Percentiles rank a stretch among this genome's conserved stretches.
phyloP scores from a whole-genome alignment of 192 early-diverging fungal genomes.

The Coemansia asiatica region DNA sequence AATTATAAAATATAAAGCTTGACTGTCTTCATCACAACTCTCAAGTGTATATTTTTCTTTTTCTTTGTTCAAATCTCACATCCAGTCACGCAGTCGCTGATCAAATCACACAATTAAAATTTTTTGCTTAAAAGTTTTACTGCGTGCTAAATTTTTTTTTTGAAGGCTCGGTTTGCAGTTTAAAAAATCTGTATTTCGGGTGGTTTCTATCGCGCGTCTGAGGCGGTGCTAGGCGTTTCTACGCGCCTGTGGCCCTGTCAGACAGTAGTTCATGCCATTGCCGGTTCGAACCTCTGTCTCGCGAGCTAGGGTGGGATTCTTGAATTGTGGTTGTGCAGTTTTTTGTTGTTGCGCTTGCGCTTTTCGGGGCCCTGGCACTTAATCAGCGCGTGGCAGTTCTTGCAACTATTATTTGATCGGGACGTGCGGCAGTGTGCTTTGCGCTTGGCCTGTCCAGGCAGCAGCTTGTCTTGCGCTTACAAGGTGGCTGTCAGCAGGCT shows the following conservation, averaged over 20 bases:
- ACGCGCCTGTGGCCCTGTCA: not conserved
- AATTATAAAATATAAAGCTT: no score
- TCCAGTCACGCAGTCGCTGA: not conserved
- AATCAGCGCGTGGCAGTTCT: no score
- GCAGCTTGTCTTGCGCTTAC: not conserved
- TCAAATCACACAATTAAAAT: not conserved
- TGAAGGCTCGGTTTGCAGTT: constrained; percentile 1
- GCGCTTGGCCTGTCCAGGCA: not conserved
- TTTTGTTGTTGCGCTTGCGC: not conserved
- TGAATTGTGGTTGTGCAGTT: not conserved
- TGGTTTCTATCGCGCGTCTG: not conserved
- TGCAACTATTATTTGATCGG: not conserved
- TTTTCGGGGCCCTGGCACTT: no score
- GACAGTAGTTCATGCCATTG: not conserved
- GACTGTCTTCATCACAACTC: no score
- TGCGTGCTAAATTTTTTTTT: not conserved
- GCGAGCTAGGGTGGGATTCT: no score
- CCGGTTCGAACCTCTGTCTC: not conserved
- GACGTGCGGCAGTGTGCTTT: not conserved
- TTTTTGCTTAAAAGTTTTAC: not conserved
- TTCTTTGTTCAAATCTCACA: no score
- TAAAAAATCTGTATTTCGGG: not conserved
- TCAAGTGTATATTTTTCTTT: no score
- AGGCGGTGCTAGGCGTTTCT: not conserved
- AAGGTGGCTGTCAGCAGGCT: not conserved